Percentiles rank a stretch among this genome's conserved stretches.
Conservation (phyloP, 306 rosid genomes). For the Styphnolobium japonicum region DNA sequence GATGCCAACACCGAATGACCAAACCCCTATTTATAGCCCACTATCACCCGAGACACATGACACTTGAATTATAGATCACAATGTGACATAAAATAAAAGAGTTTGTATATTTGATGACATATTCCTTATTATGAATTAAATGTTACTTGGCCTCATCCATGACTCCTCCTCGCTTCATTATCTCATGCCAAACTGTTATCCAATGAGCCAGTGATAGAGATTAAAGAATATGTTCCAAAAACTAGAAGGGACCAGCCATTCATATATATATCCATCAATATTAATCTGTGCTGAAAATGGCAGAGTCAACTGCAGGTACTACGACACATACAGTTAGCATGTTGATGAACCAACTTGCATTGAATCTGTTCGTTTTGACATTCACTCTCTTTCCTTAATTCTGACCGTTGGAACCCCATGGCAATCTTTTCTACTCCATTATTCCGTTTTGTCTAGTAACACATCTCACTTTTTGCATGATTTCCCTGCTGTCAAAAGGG, state of each 20-base stretch:
- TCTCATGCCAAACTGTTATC: neutral
- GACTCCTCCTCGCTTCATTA: neutral
- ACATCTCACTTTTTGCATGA: neutral
- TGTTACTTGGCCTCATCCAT: neutral
- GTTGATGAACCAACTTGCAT: slow-evolving; percentile 36
- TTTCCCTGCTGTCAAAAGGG: neutral
- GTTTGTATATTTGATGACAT: neutral
- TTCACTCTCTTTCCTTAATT: neutral
- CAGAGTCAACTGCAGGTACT: slow-evolving; percentile 22
- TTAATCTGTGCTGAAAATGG: neutral
- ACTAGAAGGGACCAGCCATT: slow-evolving; percentile 22
- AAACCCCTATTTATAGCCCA: slow-evolving; percentile 37
- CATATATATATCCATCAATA: neutral
- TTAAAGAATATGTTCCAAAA: slow-evolving; percentile 38
- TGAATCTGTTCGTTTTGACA: slow-evolving; percentile 40
- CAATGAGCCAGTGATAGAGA: slow-evolving; percentile 3
- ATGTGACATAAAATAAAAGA: neutral
- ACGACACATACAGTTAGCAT: neutral
- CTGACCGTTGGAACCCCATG: neutral
- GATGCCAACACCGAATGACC: neutral
- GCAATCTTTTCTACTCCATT: neutral
- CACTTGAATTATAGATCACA: neutral
- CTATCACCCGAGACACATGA: too few species aligned
- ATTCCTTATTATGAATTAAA: slow-evolving; percentile 8
- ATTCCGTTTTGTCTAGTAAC: neutral